Conservation (phyloP, 352 stramenopile genomes). For the Pythium insidiosum region DNA sequence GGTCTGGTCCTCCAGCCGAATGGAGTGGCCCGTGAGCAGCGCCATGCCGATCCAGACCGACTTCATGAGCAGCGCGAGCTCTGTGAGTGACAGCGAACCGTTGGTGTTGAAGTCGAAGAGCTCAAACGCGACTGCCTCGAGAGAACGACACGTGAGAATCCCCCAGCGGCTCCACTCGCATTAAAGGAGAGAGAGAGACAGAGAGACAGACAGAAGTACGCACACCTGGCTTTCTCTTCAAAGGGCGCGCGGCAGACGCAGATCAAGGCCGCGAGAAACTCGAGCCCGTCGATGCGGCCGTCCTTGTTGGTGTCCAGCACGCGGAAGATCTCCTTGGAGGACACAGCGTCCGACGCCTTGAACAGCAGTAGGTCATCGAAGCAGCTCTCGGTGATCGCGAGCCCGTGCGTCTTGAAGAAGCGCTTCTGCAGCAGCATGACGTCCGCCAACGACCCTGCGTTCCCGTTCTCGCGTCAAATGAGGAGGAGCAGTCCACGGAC, state of each 20-base stretch:
- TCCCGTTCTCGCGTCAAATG: too few species aligned
- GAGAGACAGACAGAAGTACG: conserved; percentile 9
- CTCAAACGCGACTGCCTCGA: conserved; percentile 45
- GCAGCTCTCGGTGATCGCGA: conserved; percentile 67
- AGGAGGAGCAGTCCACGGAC: not conserved
- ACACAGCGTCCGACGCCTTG: conserved; percentile 49
- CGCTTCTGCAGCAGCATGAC: conserved; percentile 46
- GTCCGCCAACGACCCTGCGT: conserved; percentile 66
- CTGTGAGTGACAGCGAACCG: conserved; percentile 58
- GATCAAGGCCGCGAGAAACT: conserved; percentile 63
- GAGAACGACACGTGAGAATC: too few species aligned
- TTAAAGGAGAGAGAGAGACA: too few species aligned
- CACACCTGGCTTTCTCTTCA: conserved; percentile 77
- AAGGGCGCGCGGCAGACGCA: conserved; percentile 69
- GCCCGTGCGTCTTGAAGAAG: conserved; percentile 69
- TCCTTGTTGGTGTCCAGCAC: conserved; percentile 65
- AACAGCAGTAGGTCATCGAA: conserved; percentile 65
- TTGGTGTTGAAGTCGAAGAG: conserved; percentile 81
- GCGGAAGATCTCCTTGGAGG: conserved; percentile 63
- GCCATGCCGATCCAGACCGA: conserved; percentile 68
- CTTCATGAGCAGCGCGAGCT: conserved; percentile 76
- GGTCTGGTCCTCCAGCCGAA: too few species aligned
- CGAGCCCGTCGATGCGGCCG: conserved; percentile 70
- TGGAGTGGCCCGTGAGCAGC: conserved; percentile 34
- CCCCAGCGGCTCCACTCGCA: too few species aligned